Evolutionary conservation across 345 rosid species (phyloP).

Genomic region (Murraya paniculata): DNA sequence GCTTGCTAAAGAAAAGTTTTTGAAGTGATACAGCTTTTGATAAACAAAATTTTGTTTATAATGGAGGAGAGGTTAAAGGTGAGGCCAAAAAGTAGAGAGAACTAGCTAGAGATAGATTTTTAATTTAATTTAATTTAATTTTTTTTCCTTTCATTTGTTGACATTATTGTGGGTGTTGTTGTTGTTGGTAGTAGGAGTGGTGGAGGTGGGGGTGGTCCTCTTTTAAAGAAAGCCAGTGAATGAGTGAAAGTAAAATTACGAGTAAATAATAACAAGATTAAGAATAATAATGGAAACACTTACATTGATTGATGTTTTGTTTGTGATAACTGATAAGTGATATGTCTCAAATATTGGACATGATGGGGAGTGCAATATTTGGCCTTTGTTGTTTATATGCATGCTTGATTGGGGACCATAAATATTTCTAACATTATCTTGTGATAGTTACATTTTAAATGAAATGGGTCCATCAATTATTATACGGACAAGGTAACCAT

Average conservation of each 20-base stretch:
- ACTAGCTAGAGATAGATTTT: neutral
- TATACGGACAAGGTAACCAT: neutral
- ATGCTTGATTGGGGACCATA: neutral
- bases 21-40: neutral
- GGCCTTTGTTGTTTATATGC: neutral
- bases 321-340: neutral
- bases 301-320: slow-evolving; percentile 17
- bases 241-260: neutral
- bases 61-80: neutral
- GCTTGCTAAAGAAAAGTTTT: neutral
- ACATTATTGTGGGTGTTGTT: neutral
- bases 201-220: neutral
- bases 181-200: neutral
- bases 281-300: neutral
- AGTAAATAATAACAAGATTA: neutral
- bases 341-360: neutral
- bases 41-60: too few species aligned
- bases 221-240: neutral
- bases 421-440: neutral
- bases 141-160: neutral
- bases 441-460: neutral
- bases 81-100: neutral
- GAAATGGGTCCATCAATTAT: neutral
- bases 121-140: too few species aligned
- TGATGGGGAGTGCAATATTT: slow-evolving; percentile 3